Base-by-base conservation (phyloP, 495 filamentous ascomycete species). In the Lentithecium fluviatile region DNA sequence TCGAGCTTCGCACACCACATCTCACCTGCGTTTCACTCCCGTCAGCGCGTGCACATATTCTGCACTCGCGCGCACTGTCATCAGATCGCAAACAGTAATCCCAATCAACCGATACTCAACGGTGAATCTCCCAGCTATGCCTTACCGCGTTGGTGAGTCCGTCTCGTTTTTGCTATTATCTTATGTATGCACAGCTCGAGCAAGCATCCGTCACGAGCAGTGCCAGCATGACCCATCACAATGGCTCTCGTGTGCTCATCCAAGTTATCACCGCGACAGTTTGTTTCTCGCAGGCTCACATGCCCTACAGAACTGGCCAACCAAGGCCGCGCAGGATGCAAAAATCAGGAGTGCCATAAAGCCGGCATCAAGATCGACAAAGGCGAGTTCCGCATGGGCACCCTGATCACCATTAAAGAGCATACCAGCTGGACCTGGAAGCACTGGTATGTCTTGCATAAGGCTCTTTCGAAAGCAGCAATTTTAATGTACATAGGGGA, bases 311-410 rank as follows among this genome's bases (percentile, higher is more conserved):
- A 92, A 63, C 38, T 84, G 32, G 76, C 85, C n/a, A 55, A 70
- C 7, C 82, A 67, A 66, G 77, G 71, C 66, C 85, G 88, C 38
- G 88, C 89, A 56, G 81, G 77, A 58, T 94, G 89, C 74, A 76
- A 83, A 56, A 85, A 83, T 73, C 77, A 73, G 19, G 79, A 82
- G 59, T 93, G 89, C 78, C 88, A 88, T 69, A 75, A 84, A 0
- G 65, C 66, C 15, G 75, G 73, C 6, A 62, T 77, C 58, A 93
- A 94, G 70, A 90, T 96, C 66, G n/a, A 45, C 4, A 94, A 94
- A 74, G 89, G 84, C 47, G 82, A 87, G 52, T 70, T 95, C 6
- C 86, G 91, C 13, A 78, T 86, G 26, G 91, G 88, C 25, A 77
- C 77, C 45, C 86, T 84, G 78, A 77, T 94, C 45, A 78, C 81